phyloP scores from a whole-genome alignment of 2,329 filamentous ascomycete genomes.

The Venturiaceae sp. region DNA sequence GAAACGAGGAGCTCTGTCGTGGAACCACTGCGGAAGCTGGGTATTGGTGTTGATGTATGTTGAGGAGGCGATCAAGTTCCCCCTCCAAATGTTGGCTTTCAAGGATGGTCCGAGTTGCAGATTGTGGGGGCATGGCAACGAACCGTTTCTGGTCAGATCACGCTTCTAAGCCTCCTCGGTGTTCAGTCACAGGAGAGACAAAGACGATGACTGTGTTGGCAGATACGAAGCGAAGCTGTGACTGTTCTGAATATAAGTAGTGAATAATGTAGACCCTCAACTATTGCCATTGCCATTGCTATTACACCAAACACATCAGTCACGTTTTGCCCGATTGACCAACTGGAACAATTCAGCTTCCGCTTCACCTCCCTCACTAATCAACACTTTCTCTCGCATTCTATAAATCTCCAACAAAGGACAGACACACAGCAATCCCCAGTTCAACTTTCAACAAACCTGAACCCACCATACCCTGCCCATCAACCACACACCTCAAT shows the following conservation, averaged over 20 bases:
- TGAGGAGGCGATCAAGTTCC: too few relatives aligned
- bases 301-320: neutral
- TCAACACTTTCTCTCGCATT: neutral
- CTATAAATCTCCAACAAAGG: neutral
- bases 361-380: neutral
- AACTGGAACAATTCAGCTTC: neutral
- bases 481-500: neutral
- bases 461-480: neutral
- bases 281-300: too few relatives aligned
- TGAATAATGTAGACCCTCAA: too few relatives aligned
- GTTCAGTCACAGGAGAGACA: neutral
- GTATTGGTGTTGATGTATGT: neutral
- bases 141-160: too few relatives aligned
- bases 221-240: too few relatives aligned
- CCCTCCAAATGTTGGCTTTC: too few relatives aligned
- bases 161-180: neutral
- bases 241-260: neutral
- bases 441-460: neutral
- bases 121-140: too few relatives aligned
- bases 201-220: neutral
- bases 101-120: too few relatives aligned
- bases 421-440: neutral
- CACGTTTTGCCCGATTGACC: neutral
- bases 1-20: neutral
- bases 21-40: neutral